Evolutionary conservation across 495 filamentous ascomycete genomes (phyloP).

Genomic region (Penicillium paxilli): DNA sequence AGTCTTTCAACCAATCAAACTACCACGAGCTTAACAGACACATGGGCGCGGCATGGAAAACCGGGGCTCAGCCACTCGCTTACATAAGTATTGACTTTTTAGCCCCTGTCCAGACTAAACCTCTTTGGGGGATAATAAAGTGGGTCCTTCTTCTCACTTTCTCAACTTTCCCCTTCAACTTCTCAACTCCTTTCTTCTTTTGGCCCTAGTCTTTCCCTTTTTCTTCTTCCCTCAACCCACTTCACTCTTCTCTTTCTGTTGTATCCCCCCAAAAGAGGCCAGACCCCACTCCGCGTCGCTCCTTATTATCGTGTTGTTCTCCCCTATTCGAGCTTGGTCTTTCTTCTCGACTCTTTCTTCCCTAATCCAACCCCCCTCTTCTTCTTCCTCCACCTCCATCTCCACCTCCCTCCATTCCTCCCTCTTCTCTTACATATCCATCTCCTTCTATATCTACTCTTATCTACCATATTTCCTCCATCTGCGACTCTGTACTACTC

Average conservation of each 20-base stretch:
- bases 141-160: too few relatives aligned
- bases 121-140: too few relatives aligned
- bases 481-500: too few relatives aligned
- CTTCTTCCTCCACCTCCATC: not conserved
- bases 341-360: not conserved
- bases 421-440: not conserved
- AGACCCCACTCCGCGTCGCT: conserved; percentile 22
- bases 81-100: conserved; percentile 7
- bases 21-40: conserved; percentile 3
- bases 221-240: not conserved
- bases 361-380: not conserved
- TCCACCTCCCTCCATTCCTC: too few relatives aligned
- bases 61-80: conserved; percentile 25
- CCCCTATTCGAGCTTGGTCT: conserved; percentile 8
- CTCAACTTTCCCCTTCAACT: too few relatives aligned
- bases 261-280: not conserved
- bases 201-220: conserved; percentile 9
- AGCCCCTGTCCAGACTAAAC: conserved; percentile 5
- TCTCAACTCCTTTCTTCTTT: conserved; percentile 9
- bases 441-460: not conserved
- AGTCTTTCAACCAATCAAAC: not conserved
- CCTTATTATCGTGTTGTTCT: conserved; percentile 24
- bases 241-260: conserved; percentile 6
- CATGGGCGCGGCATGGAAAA: not conserved
- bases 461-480: too few relatives aligned